phyloP scores from a whole-genome alignment of 2,329 filamentous ascomycete genomes.

The Trichoderma citrinoviride region DNA sequence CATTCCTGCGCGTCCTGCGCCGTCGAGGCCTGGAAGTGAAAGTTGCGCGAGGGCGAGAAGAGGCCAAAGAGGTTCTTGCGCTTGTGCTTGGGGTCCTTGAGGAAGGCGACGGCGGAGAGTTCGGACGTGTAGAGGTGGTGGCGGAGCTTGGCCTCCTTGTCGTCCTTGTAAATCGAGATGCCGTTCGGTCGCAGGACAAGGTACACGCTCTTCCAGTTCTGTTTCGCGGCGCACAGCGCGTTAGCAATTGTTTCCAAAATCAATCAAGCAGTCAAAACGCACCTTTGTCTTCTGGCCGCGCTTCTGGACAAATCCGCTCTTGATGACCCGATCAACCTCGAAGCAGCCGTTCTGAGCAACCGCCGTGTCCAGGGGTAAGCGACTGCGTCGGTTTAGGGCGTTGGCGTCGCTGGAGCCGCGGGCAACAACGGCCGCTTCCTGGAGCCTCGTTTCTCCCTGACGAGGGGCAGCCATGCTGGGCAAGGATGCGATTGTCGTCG shows the following conservation, averaged over 20 bases:
- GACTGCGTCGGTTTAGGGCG: constrained; percentile 19
- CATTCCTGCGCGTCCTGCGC: constrained; percentile 78
- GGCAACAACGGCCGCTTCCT: background rate
- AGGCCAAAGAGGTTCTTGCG: constrained; percentile 86
- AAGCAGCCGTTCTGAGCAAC: constrained; percentile 79
- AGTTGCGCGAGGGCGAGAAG: constrained; percentile 88
- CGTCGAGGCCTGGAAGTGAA: constrained; percentile 76
- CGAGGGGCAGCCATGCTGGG: constrained; percentile 19
- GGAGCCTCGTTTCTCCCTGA: constrained; percentile 17
- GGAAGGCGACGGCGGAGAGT: constrained; percentile 82
- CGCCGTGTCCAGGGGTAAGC: constrained; percentile 12
- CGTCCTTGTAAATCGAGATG: constrained; percentile 89
- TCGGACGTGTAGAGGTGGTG: constrained; percentile 87
- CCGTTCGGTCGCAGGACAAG: constrained; percentile 87
- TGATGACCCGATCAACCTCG: constrained; percentile 91
- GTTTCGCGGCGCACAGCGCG: background rate
- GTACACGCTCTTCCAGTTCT: constrained; percentile 89
- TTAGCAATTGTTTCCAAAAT: constrained; percentile 23
- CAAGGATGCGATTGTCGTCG: constrained; percentile 1
- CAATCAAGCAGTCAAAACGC: too few species aligned
- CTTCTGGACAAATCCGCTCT: constrained; percentile 81
- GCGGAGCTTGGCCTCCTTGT: constrained; percentile 83
- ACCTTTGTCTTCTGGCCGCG: constrained; percentile 94
- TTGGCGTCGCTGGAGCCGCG: constrained; percentile 7
- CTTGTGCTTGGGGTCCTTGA: constrained; percentile 86